Evolutionary conservation across 345 rosid species (phyloP).

Genomic region (Citrus trifoliata): DNA sequence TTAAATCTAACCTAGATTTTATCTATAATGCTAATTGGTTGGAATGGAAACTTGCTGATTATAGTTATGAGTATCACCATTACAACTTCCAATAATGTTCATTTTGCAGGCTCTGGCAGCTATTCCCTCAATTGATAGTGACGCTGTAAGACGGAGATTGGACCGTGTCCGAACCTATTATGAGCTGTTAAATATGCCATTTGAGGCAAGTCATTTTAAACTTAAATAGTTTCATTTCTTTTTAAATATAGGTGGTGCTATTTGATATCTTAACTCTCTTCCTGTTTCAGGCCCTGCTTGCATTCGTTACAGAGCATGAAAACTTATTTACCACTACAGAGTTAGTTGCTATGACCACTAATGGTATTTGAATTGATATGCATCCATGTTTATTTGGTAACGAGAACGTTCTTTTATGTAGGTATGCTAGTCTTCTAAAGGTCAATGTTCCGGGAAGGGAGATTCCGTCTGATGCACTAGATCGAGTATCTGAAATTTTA

Average conservation of each 20-base stretch:
- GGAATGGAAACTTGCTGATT: background rate
- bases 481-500: constrained; percentile 60
- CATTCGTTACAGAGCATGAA: constrained; percentile 76
- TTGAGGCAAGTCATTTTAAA: constrained; percentile 58
- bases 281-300: constrained; percentile 72
- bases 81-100: constrained; percentile 4
- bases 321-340: constrained; percentile 65
- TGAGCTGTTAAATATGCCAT: constrained; percentile 94
- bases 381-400: background rate
- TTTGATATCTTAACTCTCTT: background rate
- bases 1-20: background rate
- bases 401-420: constrained; percentile 19
- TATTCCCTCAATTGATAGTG: constrained; percentile 79
- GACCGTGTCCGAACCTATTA: constrained; percentile 88
- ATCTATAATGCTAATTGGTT: constrained; percentile 2
- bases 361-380: background rate
- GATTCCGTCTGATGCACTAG: constrained; percentile 70
- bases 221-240: background rate
- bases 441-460: constrained; percentile 90
- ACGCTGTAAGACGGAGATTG: constrained; percentile 66
- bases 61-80: background rate
- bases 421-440: constrained; percentile 76
- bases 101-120: constrained; percentile 78
- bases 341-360: constrained; percentile 39
- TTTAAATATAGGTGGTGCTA: background rate